A percentile compares a stretch with the other conserved stretches of the same genome.
phyloP scores from a whole-genome alignment of 305 asterid genomes.

The Withania somnifera region DNA sequence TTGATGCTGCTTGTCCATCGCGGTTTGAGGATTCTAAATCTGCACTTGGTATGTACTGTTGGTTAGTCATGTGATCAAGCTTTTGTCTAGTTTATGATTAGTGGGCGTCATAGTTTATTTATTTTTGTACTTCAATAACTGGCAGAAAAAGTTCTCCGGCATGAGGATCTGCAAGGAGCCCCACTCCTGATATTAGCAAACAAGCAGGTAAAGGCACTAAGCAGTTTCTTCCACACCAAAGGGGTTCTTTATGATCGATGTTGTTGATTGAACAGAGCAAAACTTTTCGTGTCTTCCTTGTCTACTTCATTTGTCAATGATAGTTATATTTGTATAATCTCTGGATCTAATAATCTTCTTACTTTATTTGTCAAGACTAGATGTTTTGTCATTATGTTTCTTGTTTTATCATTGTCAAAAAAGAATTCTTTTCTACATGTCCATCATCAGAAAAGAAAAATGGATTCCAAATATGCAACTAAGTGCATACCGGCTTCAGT shows the following conservation, averaged over 20 bases:
- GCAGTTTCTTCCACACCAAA: not conserved
- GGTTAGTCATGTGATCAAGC: not conserved
- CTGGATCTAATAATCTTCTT: not conserved
- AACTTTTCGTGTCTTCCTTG: not conserved
- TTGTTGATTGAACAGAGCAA: not conserved
- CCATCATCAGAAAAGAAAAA: not conserved
- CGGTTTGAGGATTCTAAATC: constrained; percentile 97
- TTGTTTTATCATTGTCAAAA: not conserved
- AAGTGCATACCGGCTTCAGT: not conserved
- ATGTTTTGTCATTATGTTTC: not conserved
- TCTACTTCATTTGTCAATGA: not conserved
- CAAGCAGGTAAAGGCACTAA: constrained; percentile 56
- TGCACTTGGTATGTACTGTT: constrained; percentile 63
- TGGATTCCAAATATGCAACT: not conserved
- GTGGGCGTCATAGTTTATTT: not conserved
- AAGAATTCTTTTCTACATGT: not conserved
- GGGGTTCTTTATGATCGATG: not conserved
- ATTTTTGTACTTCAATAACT: constrained; percentile 12
- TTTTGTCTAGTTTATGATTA: not conserved
- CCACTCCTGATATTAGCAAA: constrained; percentile 86
- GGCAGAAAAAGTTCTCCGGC: constrained; percentile 85
- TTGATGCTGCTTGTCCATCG: constrained; percentile 85
- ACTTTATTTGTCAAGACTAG: not conserved
- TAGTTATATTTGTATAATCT: not conserved
- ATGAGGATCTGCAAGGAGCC: constrained; percentile 96